Evolutionary conservation across 768 basidiomycete genomes (phyloP).

Genomic region (Lactarius deliciosus): DNA sequence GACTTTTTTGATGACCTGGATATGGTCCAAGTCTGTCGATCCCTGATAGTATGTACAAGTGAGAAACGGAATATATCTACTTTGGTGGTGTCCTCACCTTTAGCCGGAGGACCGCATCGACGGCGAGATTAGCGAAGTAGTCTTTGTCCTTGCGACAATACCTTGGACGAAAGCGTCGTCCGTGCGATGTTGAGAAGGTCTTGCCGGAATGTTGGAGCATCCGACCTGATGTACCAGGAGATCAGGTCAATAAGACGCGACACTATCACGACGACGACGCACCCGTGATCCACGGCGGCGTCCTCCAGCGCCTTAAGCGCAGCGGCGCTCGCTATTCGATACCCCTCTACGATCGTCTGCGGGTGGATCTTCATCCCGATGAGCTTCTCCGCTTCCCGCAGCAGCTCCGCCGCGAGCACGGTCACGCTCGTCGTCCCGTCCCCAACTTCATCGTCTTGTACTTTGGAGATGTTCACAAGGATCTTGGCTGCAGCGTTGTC

Average conservation of each 20-base stretch:
- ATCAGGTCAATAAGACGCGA: neutral
- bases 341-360: slow-evolving; percentile 97
- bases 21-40: slow-evolving; percentile 94
- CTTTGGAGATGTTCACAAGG: slow-evolving; percentile 98
- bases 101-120: slow-evolving; percentile 90
- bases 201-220: slow-evolving; percentile 72
- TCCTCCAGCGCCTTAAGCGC: slow-evolving; percentile 83
- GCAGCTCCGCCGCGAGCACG: slow-evolving; percentile 85
- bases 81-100: slow-evolving; percentile 51
- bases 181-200: slow-evolving; percentile 96
- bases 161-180: slow-evolving; percentile 95
- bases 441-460: slow-evolving; percentile 99
- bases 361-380: slow-evolving; percentile 93
- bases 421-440: slow-evolving; percentile 93
- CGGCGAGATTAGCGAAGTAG: slow-evolving; percentile 97
- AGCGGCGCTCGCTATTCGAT: slow-evolving; percentile 83
- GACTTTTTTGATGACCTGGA: slow-evolving; percentile 99
- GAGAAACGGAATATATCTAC: neutral
- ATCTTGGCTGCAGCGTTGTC: slow-evolving; percentile 99
- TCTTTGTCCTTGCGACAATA: slow-evolving; percentile 96
- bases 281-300: slow-evolving; percentile 84
- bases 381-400: slow-evolving; percentile 94
- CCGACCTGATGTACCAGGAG: slow-evolving; percentile 47
- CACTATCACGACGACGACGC: slow-evolving; percentile 36
- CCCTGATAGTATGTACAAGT: slow-evolving; percentile 49